Base-by-base conservation (phyloP, 768 basidiomycete species). In the Peribolospora baueri region DNA sequence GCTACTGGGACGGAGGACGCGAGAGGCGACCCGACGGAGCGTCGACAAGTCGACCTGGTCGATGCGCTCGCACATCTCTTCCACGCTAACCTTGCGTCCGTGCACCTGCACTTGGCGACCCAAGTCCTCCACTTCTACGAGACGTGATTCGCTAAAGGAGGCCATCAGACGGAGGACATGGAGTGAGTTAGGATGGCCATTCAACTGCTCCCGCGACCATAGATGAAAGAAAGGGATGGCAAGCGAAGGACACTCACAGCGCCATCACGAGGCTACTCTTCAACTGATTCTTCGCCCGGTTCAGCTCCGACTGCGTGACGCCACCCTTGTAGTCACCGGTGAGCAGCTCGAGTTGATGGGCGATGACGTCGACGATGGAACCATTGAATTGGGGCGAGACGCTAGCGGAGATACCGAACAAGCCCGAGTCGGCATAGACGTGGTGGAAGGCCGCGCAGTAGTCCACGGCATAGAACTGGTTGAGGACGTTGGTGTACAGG, bases 381-480 rank as follows among this genome's bases (percentile, higher is more conserved):
- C 51, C 42, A 4, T 66, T 40, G 73, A 71, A 45, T 78, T 76
- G 2, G 71, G 80, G 70, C 76, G 83, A 46, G 66, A 90, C 86
- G 36, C 83, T 79, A 1, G 85, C 86, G 62, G 83, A 82, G 43
- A 97, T 73, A 3, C 90, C 91, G 66, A 95, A 93, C 5, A 97
- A 73, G 4, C 86, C 86, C 0, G 85, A 84, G 66, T 95, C 90
- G 55, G 79, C 78, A 69, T 95, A 97, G 65, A 90, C 88, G 68
- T 97, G 91, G 66, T 97, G 88, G 80, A 93, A 95, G 14, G 85
- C 81, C 7, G 84, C 81, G 67, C 90, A 95, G 67, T 88, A 85
- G 67, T 97, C 91, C 63, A 97, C 76, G 64, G 84, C 80, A 52
- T 86, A 77, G 71, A 87, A 84, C 64, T 84, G 82, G 67, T 97